Percentiles rank a stretch among this genome's conserved stretches.
Conservation (phyloP, 768 basidiomycete genomes). For the Leccinum pellstonianum region DNA sequence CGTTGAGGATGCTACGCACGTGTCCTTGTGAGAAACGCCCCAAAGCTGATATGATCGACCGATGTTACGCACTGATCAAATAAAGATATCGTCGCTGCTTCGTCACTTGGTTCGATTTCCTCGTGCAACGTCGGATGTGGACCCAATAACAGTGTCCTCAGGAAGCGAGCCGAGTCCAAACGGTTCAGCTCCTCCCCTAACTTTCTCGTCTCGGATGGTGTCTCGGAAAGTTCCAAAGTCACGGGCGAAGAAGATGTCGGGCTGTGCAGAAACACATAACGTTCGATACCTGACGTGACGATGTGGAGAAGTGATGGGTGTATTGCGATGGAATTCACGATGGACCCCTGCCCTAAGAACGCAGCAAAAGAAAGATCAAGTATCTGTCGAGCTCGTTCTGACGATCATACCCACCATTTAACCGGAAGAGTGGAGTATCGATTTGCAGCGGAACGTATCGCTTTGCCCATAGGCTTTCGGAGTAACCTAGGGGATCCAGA, state of each 20-base stretch:
- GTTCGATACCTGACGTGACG: constrained; percentile 73
- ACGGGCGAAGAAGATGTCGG: constrained; percentile 58
- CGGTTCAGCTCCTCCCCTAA: constrained; percentile 37
- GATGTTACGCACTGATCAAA: constrained; percentile 69
- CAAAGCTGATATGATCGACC: not conserved
- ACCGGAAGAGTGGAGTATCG: constrained; percentile 56
- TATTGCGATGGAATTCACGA: constrained; percentile 71
- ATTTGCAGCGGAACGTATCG: constrained; percentile 62
- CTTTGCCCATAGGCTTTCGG: constrained; percentile 36
- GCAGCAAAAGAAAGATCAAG: constrained; percentile 7
- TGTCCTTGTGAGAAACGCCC: constrained; percentile 8
- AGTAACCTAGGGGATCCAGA: constrained; percentile 41
- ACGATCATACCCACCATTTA: constrained; percentile 47
- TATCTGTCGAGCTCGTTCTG: not conserved
- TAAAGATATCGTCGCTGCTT: constrained; percentile 54
- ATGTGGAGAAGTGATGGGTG: constrained; percentile 70
- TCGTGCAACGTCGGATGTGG: constrained; percentile 29
- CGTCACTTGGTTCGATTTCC: constrained; percentile 35
- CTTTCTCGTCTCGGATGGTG: constrained; percentile 48
- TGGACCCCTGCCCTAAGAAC: constrained; percentile 63
- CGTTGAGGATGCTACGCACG: constrained; percentile 51
- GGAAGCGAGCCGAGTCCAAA: constrained; percentile 37
- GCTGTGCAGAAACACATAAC: constrained; percentile 65
- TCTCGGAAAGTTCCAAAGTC: constrained; percentile 41
- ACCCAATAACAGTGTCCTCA: constrained; percentile 36